Evolutionary conservation across 2,329 filamentous ascomycete genomes (phyloP), one percentile per base, ranked within the genome.

Genomic region (Stachybotrys chlorohalonatus): DNA sequence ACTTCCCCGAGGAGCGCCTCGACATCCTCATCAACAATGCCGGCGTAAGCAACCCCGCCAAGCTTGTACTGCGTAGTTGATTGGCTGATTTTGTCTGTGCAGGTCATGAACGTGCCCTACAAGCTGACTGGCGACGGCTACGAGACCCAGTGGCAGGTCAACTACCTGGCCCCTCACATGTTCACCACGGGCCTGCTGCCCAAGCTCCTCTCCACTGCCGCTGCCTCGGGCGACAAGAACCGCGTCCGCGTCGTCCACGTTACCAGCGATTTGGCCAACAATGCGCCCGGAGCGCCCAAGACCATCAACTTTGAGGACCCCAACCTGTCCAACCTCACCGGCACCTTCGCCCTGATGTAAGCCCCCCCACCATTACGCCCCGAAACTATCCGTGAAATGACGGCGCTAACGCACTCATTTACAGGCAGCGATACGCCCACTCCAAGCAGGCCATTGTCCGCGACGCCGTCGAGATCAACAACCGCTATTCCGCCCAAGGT

Each of bases 241-340:
- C 60, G 61, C 1, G 62, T 60, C 2, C 53, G 63, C 7, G 50
- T 65, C 0, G 51, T 64, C 51, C 65, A 65, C n/a, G 63, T 65
- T 1, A 54, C 61, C 0, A 65, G 63, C 24, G 63, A 65, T 2
- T 52, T 55, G 32, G 58, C 60, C 2, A 56, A 54, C 1, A 52
- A 59, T 47, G 62, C 61, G 0, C 60, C 62, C 0, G 57, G 61
- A 0, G 62, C 61, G 0, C 60, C 62, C 0, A 58, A 62, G 0
- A 42, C 39, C 3, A 64, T 65, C 31, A 55, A 62, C 2, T 60
- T 61, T 2, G 59, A 61, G 0, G 61, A 65, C 7, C 54, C 60
- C 1, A 65, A 64, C 17, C 58, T 65, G 51, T 57, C 58, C 0
- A 45, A 56, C 1, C 55, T 57, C 1, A 58, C 55, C 47, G 63